These are phyloP conservation scores for Erodium maritimum DNA, from an alignment of 345 rosid species.

Conservation along the genomic window DNA sequence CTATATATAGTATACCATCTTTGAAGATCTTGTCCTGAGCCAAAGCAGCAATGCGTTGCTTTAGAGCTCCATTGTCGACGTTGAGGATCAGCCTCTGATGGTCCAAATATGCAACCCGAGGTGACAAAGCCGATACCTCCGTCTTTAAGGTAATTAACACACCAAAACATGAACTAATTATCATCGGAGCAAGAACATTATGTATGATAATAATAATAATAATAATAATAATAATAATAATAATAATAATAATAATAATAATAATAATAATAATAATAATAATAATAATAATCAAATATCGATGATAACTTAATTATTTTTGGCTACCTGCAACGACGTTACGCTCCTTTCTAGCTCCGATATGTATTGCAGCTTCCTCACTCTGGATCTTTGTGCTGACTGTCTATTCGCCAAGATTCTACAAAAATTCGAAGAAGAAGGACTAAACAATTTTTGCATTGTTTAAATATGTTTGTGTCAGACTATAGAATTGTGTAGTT, in stretches of 20 bases:
- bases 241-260: too few species aligned
- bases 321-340: slow-evolving; percentile 37
- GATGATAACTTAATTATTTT: too few species aligned
- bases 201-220: too few species aligned
- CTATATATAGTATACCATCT: slow-evolving; percentile 30
- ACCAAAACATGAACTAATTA: too few species aligned
- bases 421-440: background rate
- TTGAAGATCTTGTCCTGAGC: slow-evolving; percentile 80
- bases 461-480: too few species aligned
- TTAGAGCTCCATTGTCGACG: slow-evolving; percentile 55
- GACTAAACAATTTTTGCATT: too few species aligned
- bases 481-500: too few species aligned
- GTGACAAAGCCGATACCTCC: slow-evolving; percentile 65
- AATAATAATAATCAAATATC: too few species aligned
- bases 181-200: too few species aligned
- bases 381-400: slow-evolving; percentile 63
- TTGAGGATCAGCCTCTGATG: slow-evolving; percentile 58
- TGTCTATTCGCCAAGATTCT: slow-evolving; percentile 64
- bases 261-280: too few species aligned
- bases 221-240: too few species aligned
- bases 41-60: slow-evolving; percentile 70
- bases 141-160: slow-evolving; percentile 16
- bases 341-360: slow-evolving; percentile 60
- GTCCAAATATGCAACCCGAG: slow-evolving; percentile 60
- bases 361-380: slow-evolving; percentile 48